Percentiles rank a stretch among this genome's conserved stretches.
These are phyloP conservation scores for Coffea humblotiana DNA, from an alignment of 305 asterid species.

Conservation along the genomic window DNA sequence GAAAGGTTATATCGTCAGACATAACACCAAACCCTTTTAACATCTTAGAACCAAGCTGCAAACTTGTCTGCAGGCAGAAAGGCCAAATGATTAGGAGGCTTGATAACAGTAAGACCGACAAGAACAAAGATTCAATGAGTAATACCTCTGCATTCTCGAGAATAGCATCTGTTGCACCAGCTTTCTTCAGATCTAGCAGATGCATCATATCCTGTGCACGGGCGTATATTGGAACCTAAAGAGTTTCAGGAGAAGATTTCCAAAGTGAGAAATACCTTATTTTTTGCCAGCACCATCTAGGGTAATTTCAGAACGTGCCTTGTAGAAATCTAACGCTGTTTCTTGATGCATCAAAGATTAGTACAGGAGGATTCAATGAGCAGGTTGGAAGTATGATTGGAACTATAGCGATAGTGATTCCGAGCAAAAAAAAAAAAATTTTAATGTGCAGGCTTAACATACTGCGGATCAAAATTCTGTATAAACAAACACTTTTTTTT, in stretches of 20 bases:
- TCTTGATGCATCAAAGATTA: background rate
- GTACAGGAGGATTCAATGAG: background rate
- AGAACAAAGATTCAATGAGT: slow-evolving; percentile 6
- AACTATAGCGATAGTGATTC: background rate
- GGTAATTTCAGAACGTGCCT: background rate
- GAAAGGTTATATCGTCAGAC: slow-evolving; percentile 85
- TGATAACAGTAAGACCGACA: background rate
- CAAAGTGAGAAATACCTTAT: slow-evolving; percentile 4
- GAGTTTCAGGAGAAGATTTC: slow-evolving; percentile 11
- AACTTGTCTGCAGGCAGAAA: slow-evolving; percentile 66
- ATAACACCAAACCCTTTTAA: slow-evolving; percentile 86
- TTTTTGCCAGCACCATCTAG: background rate
- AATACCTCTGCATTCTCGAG: slow-evolving; percentile 95
- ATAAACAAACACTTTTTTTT: background rate
- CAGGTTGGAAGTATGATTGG: background rate
- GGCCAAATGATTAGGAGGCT: slow-evolving; percentile 18
- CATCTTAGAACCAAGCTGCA: slow-evolving; percentile 96
- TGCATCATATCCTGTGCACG: slow-evolving; percentile 92
- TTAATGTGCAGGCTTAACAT: background rate
- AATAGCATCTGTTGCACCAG: slow-evolving; percentile 94
- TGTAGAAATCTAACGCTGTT: background rate
- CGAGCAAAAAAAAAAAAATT: background rate
- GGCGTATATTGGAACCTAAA: slow-evolving; percentile 87
- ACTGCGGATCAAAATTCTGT: background rate
- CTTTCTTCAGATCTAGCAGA: slow-evolving; percentile 82